Conservation (phyloP, 805 yeast genomes). For the Saccharomycopsis vini region DNA sequence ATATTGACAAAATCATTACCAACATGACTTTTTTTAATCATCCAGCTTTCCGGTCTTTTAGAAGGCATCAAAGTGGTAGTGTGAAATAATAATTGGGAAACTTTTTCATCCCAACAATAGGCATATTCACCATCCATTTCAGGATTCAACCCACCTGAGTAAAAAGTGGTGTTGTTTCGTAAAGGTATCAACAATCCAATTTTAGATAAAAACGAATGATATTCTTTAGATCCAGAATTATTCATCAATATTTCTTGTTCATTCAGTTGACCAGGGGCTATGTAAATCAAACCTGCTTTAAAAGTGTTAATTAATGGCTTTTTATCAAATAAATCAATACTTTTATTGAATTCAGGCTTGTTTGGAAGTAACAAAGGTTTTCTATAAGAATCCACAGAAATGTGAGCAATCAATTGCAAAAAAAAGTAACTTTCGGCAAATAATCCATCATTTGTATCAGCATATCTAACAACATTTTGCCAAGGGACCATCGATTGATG, state of each 20-base stretch:
- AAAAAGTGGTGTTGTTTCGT: constrained; percentile 41
- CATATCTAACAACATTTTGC: constrained; percentile 15
- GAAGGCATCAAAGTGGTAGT: constrained; percentile 77
- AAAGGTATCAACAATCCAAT: constrained; percentile 57
- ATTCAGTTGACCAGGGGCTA: constrained; percentile 54
- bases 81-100: constrained; percentile 66
- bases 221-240: constrained; percentile 51
- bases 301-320: constrained; percentile 72
- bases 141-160: constrained; percentile 72
- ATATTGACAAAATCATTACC: constrained; percentile 81
- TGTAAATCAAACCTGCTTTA: constrained; percentile 70
- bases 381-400: constrained; percentile 23
- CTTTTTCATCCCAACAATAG: constrained; percentile 61
- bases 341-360: constrained; percentile 34
- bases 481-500: constrained; percentile 32
- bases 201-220: constrained; percentile 46
- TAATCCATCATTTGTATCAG: constrained; percentile 20
- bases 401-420: constrained; percentile 41
- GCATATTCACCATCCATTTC: constrained; percentile 73
- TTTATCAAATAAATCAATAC: constrained; percentile 57
- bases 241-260: constrained; percentile 63
- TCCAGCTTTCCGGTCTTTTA: constrained; percentile 21
- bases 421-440: constrained; percentile 40
- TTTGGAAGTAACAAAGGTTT: constrained; percentile 22
- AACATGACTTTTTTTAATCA: constrained; percentile 64